These are phyloP conservation scores for Apiosordaria backusii DNA, from an alignment of 495 filamentous ascomycete genomes.

Conservation along the genomic window DNA sequence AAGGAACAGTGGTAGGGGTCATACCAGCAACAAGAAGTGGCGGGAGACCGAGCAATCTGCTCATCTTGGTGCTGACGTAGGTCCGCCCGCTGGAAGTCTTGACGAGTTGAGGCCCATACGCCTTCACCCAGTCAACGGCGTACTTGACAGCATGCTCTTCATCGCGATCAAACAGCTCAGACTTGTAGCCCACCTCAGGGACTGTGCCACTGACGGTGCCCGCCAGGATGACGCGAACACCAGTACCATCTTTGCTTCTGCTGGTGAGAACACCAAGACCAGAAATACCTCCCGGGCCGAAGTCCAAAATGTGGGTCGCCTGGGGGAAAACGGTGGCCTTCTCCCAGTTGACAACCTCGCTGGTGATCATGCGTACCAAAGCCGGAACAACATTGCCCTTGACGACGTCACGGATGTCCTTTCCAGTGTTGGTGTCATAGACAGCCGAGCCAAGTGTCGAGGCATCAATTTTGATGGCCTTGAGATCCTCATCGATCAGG, in stretches of 20 bases:
- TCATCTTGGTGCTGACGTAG: constrained; percentile 98
- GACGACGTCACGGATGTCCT: constrained; percentile 65
- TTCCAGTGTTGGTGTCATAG: constrained; percentile 80
- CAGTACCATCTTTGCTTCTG: constrained; percentile 96
- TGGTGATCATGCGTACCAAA: constrained; percentile 88
- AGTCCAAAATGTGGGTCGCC: constrained; percentile 92
- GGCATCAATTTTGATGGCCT: constrained; percentile 68
- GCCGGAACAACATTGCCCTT: constrained; percentile 69
- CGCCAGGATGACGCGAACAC: constrained; percentile 90
- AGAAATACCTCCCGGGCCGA: constrained; percentile 93
- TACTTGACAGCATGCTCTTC: constrained; percentile 89
- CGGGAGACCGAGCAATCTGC: constrained; percentile 80
- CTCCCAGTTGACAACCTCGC: constrained; percentile 91
- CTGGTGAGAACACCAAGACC: constrained; percentile 95
- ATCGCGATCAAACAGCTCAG: constrained; percentile 94
- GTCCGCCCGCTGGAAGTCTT: constrained; percentile 82
- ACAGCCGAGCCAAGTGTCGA: constrained; percentile 73
- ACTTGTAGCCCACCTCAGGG: constrained; percentile 89
- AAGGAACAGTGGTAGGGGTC: constrained; percentile 90
- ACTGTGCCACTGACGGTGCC: constrained; percentile 88
- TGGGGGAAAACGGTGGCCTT: constrained; percentile 81
- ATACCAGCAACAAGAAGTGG: constrained; percentile 94
- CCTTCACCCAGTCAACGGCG: constrained; percentile 97
- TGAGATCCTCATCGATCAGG: constrained; percentile 80
- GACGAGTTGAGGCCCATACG: constrained; percentile 82